These are phyloP conservation scores for Solanum paucissectum DNA, from an alignment of 257 asterid species.

Conservation along the genomic window DNA sequence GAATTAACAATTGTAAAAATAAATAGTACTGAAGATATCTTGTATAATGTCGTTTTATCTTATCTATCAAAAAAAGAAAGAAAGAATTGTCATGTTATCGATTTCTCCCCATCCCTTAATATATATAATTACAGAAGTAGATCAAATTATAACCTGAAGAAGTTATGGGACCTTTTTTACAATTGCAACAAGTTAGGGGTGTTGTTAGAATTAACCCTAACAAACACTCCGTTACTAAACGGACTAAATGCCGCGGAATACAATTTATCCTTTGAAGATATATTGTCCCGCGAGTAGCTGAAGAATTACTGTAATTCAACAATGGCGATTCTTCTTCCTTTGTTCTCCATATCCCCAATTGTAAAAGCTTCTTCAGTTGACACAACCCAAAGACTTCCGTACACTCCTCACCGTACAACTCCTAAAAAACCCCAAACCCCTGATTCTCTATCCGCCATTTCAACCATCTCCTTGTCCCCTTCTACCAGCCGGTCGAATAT, in stretches of 20 bases:
- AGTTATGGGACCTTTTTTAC: background rate
- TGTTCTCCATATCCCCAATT: constrained; percentile 14
- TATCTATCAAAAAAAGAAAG: no score
- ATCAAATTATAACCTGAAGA: background rate
- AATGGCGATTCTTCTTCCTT: constrained; percentile 41
- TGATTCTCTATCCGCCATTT: constrained; percentile 8
- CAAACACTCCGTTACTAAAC: background rate
- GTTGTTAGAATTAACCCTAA: background rate
- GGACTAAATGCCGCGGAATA: background rate
- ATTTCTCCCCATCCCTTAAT: background rate
- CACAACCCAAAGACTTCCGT: constrained; percentile 49
- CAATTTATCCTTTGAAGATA: background rate
- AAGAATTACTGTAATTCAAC: background rate
- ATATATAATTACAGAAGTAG: background rate
- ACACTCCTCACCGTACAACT: constrained; percentile 77
- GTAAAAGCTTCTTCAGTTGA: constrained; percentile 55
- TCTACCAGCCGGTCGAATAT: constrained; percentile 16
- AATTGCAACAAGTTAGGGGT: background rate
- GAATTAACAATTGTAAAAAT: background rate
- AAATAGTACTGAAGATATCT: background rate
- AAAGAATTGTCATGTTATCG: no score
- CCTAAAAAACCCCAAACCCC: constrained; percentile 30
- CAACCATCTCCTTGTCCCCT: constrained; percentile 12
- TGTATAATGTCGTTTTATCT: background rate
- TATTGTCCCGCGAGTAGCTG: background rate